Percentiles rank a stretch among this genome's conserved stretches.
phyloP scores from a whole-genome alignment of 257 asterid genomes.

The Leptodermis oblonga region DNA sequence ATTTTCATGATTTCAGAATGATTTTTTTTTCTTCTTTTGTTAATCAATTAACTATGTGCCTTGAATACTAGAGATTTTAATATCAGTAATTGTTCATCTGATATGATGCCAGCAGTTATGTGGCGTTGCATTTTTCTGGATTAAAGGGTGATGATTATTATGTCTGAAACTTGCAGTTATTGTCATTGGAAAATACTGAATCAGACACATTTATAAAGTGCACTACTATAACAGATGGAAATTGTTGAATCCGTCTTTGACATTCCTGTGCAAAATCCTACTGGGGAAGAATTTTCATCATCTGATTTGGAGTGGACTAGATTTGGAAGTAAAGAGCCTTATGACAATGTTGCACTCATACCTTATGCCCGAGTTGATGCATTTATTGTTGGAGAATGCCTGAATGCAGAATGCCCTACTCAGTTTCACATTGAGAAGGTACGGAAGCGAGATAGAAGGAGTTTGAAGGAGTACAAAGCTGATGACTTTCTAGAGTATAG shows the following conservation, averaged over 20 bases:
- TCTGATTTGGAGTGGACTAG: slow-evolving; percentile 76
- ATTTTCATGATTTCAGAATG: too few species aligned
- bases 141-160: background rate
- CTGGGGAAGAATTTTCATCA: slow-evolving; percentile 81
- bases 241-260: slow-evolving; percentile 49
- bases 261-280: slow-evolving; percentile 76
- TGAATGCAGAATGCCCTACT: slow-evolving; percentile 81
- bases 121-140: too few species aligned
- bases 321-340: slow-evolving; percentile 48
- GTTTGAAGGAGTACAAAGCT: slow-evolving; percentile 54
- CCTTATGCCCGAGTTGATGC: slow-evolving; percentile 86
- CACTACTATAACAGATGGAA: slow-evolving; percentile 35
- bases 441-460: slow-evolving; percentile 56
- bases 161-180: background rate
- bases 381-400: slow-evolving; percentile 88
- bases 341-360: slow-evolving; percentile 86
- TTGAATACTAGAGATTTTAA: too few species aligned
- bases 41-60: too few species aligned
- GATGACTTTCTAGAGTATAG: slow-evolving; percentile 88
- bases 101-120: too few species aligned
- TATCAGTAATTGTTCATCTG: too few species aligned
- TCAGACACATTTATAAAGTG: background rate
- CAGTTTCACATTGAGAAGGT: slow-evolving; percentile 90
- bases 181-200: background rate
- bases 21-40: too few species aligned